Evolutionary conservation across 148 eudicot genomes (phyloP).

Genomic region (Bassia scoparia): DNA sequence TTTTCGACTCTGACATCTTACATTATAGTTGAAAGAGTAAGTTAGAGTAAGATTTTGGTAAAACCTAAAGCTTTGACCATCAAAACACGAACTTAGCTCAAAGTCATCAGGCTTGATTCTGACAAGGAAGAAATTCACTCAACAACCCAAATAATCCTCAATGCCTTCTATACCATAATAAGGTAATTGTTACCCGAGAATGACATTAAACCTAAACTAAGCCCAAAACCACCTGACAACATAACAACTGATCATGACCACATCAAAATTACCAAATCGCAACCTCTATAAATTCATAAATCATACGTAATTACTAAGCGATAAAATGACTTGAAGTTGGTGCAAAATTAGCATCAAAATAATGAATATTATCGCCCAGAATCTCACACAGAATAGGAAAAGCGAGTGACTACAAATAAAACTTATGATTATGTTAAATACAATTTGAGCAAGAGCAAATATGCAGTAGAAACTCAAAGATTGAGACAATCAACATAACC

Average conservation of each 20-base stretch:
- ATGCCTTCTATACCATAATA: too few relatives aligned
- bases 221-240: too few relatives aligned
- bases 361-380: background rate
- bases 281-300: background rate
- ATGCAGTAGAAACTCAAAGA: too few relatives aligned
- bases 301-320: background rate
- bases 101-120: too few relatives aligned
- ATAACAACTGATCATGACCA: background rate
- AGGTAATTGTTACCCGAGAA: too few relatives aligned
- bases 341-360: too few relatives aligned
- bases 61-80: background rate
- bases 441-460: background rate
- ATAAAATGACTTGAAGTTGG: background rate
- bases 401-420: too few relatives aligned
- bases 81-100: too few relatives aligned
- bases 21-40: background rate
- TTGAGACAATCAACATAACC: too few relatives aligned
- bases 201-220: too few relatives aligned
- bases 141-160: too few relatives aligned
- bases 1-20: background rate
- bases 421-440: background rate
- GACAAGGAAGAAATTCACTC: too few relatives aligned
- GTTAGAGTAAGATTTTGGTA: background rate
- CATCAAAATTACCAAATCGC: background rate
- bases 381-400: background rate